A percentile compares a stretch with the other conserved stretches of the same genome.
Conservation (phyloP, 192 early-diverging fungal genomes). For the Coemansia sp. region DNA sequence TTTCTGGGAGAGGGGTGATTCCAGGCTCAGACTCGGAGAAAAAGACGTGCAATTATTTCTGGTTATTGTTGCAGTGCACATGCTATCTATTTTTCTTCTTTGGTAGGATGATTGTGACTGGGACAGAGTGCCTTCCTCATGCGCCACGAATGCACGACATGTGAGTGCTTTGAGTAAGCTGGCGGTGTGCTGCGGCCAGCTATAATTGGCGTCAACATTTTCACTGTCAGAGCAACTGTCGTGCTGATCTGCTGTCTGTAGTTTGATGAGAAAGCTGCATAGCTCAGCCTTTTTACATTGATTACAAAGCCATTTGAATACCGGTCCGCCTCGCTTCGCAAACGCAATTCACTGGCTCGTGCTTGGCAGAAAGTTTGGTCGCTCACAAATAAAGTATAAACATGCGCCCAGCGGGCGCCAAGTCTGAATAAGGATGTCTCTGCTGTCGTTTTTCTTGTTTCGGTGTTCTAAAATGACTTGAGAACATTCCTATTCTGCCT, state of each 20-base stretch:
- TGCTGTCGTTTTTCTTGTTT: not conserved
- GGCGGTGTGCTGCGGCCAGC: too few species aligned
- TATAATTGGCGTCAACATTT: not conserved
- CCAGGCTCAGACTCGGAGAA: not conserved
- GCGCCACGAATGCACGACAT: slow-evolving; percentile 1
- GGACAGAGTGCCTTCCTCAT: not conserved
- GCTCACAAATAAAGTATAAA: not conserved
- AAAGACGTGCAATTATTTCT: slow-evolving; percentile 7
- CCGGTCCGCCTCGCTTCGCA: not conserved
- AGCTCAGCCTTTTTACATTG: not conserved
- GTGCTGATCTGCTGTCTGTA: not conserved
- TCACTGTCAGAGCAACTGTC: not conserved
- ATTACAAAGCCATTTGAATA: slow-evolving; percentile 1
- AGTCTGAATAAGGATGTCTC: not conserved
- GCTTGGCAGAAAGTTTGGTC: not conserved
- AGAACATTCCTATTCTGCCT: not conserved
- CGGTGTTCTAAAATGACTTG: not conserved
- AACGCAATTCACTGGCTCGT: not conserved
- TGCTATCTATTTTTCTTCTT: not conserved
- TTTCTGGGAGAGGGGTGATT: not conserved
- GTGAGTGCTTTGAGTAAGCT: slow-evolving; percentile 21
- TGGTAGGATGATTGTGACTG: not conserved
- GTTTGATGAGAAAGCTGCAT: not conserved
- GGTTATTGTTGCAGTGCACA: not conserved
- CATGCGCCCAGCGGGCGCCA: not conserved